Conservation (phyloP, 2,329 filamentous ascomycete genomes). For the Pseudocercospora eumusae region DNA sequence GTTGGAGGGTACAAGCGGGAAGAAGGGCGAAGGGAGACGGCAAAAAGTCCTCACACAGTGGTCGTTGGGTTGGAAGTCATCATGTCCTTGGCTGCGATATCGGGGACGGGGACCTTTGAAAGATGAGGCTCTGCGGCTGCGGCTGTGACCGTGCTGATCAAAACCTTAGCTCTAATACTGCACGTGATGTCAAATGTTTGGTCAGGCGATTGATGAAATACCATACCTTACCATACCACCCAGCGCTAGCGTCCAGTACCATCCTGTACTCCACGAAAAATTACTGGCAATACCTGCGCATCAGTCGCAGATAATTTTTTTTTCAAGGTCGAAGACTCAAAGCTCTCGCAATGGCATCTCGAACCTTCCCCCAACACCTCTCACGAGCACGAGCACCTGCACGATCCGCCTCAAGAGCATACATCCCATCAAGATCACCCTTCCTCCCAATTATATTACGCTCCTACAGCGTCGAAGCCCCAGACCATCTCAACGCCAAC, state of each 20-base stretch:
- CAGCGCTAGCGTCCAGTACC: neutral
- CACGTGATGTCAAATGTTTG: constrained; percentile 4
- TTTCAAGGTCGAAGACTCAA: neutral
- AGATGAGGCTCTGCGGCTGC: constrained; percentile 27
- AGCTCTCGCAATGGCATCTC: constrained; percentile 11
- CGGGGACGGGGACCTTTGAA: neutral
- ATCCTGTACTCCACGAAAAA: neutral
- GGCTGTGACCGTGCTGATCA: constrained; percentile 14
- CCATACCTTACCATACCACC: too few species aligned
- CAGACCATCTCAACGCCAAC: constrained; percentile 50
- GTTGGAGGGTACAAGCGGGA: neutral
- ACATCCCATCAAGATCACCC: neutral
- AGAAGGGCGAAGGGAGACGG: neutral
- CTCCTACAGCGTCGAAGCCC: constrained; percentile 40
- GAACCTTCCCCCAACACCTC: constrained; percentile 13
- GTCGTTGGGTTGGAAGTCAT: neutral
- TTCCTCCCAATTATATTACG: neutral
- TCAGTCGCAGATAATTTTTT: too few species aligned
- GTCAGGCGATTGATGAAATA: neutral
- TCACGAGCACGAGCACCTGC: neutral
- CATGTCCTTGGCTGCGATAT: neutral
- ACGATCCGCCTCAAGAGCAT: neutral
- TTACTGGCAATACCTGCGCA: neutral
- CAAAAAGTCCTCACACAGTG: neutral
- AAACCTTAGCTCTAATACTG: neutral